Evolutionary conservation across 495 filamentous ascomycete species (phyloP).

Genomic region (Aspergillus taichungensis): DNA sequence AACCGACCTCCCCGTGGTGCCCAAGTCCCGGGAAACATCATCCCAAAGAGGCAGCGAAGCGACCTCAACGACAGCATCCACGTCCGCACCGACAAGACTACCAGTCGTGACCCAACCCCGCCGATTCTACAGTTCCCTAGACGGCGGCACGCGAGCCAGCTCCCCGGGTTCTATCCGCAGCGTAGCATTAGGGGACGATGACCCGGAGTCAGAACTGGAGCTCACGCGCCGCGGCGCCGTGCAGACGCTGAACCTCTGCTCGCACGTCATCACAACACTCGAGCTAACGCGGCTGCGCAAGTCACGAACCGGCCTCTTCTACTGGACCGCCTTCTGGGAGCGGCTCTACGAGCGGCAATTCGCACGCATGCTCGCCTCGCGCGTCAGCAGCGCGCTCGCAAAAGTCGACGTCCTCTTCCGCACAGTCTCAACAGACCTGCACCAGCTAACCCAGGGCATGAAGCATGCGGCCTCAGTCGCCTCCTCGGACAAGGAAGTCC

Average conservation of each 20-base stretch:
- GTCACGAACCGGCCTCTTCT: constrained; percentile 13
- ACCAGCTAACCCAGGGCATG: constrained; percentile 11
- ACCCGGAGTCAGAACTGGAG: neutral
- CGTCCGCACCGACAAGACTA: constrained; percentile 1
- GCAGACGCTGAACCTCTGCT: constrained; percentile 14
- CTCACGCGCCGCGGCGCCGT: constrained; percentile 10
- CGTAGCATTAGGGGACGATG: neutral
- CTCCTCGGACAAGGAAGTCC: constrained; percentile 11
- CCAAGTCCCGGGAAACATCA: neutral
- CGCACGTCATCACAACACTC: constrained; percentile 14
- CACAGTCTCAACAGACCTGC: constrained; percentile 12
- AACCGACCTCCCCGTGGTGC: neutral
- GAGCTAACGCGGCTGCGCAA: constrained; percentile 18
- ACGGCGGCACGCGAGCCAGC: neutral
- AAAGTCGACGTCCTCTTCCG: constrained; percentile 16
- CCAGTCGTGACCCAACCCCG: constrained; percentile 1
- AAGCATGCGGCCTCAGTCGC: constrained; percentile 6
- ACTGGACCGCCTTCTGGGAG: constrained; percentile 20
- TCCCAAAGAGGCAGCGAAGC: constrained; percentile 1
- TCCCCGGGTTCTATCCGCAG: neutral
- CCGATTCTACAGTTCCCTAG: constrained; percentile 7
- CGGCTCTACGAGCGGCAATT: constrained; percentile 12
- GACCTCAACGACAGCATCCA: neutral
- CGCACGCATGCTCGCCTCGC: constrained; percentile 1
- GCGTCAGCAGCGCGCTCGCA: constrained; percentile 5